Evolutionary conservation across 176 grass and related monocot genomes (phyloP).

Genomic region (Canna indica): DNA sequence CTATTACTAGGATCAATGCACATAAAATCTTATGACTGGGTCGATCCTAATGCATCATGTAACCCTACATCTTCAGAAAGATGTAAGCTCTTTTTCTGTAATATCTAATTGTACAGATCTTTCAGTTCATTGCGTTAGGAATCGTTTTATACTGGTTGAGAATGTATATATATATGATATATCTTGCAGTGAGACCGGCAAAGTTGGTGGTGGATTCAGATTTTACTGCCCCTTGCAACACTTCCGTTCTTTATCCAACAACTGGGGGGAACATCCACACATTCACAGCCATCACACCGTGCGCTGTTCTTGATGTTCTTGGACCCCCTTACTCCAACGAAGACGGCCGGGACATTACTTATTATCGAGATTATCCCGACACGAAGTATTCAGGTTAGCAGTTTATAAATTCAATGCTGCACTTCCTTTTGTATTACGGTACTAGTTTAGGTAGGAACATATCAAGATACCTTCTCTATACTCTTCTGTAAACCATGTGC

Average conservation of each 20-base stretch:
- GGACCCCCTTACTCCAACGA: slow-evolving; percentile 71
- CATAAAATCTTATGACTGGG: slow-evolving; percentile 76
- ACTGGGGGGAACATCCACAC: slow-evolving; percentile 82
- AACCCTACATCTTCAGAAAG: slow-evolving; percentile 10
- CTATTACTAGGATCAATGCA: slow-evolving; percentile 78
- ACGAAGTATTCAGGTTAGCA: neutral
- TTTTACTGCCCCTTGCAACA: slow-evolving; percentile 55
- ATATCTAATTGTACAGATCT: no score
- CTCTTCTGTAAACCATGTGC: neutral
- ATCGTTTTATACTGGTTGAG: no score
- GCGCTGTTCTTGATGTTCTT: slow-evolving; percentile 60
- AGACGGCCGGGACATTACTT: slow-evolving; percentile 76
- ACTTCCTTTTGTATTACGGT: no score
- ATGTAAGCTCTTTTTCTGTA: slow-evolving; percentile 9
- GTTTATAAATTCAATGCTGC: no score
- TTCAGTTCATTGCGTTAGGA: no score
- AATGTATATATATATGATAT: neutral
- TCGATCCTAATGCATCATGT: slow-evolving; percentile 9
- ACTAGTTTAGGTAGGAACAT: neutral
- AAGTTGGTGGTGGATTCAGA: slow-evolving; percentile 51
- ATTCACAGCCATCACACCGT: slow-evolving; percentile 42
- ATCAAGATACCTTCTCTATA: neutral
- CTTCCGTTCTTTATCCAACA: slow-evolving; percentile 65
- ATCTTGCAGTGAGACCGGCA: slow-evolving; percentile 47
- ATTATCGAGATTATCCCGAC: slow-evolving; percentile 39